Evolutionary conservation across 371 early-diverging fungal species (phyloP).

Genomic region (Haplosporangium sp.): DNA sequence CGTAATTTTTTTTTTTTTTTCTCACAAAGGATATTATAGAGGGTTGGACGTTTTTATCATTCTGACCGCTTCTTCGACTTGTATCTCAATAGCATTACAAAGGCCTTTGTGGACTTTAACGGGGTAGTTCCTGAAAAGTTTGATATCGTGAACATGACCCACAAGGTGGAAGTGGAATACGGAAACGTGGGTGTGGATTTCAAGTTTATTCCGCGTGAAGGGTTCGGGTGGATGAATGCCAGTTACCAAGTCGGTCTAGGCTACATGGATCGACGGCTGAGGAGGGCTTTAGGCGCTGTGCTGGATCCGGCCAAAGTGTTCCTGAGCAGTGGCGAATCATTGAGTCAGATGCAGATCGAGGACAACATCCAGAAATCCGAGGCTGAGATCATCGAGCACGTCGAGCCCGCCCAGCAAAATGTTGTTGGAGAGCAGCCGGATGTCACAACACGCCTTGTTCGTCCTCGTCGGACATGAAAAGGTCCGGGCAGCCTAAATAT

Average conservation of each 20-base stretch:
- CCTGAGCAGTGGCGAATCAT: constrained; percentile 8
- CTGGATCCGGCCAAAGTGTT: constrained; percentile 81
- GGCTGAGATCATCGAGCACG: constrained; percentile 3
- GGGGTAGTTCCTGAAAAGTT: constrained; percentile 98
- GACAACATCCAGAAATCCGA: neutral
- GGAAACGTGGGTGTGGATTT: constrained; percentile 96
- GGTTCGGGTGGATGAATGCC: constrained; percentile 99
- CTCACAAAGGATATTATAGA: too few relatives aligned
- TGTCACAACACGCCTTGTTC: constrained; percentile 36
- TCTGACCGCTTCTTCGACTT: too few relatives aligned
- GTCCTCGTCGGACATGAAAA: constrained; percentile 11
- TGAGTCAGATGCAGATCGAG: neutral
- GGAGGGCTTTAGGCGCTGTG: constrained; percentile 85
- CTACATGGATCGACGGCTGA: constrained; percentile 76
- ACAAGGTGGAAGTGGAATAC: constrained; percentile 93
- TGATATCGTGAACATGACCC: constrained; percentile 94
- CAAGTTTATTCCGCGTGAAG: constrained; percentile 94
- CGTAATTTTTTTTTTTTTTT: constrained; percentile 59
- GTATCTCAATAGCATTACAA: constrained; percentile 70
- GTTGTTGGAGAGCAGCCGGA: constrained; percentile 32
- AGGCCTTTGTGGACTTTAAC: constrained; percentile 96
- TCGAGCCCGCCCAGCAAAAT: too few relatives aligned
- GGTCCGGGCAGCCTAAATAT: too few relatives aligned
- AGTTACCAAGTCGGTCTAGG: constrained; percentile 87
- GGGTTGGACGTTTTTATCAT: too few relatives aligned